Conservation (phyloP, 169 alveolate genomes). For the Cyclospora cayetanensis region DNA sequence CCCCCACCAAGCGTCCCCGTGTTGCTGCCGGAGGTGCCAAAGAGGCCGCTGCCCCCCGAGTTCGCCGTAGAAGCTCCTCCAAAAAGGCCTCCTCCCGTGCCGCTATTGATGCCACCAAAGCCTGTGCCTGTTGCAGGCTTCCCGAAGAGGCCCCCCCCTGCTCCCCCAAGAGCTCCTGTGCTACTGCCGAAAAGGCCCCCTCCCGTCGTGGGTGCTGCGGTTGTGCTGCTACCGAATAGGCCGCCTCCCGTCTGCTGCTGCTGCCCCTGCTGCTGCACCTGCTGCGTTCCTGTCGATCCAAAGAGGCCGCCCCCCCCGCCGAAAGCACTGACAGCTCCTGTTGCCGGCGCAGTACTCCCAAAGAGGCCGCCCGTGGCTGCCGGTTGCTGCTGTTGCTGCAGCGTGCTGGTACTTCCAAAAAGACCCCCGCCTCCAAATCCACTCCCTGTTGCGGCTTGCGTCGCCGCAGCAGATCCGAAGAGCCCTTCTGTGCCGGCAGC, state of each 20-base stretch:
- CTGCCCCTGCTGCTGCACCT: conserved; percentile 3
- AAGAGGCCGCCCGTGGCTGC: not conserved
- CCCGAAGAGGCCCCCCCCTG: conserved; percentile 14
- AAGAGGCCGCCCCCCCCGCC: not conserved
- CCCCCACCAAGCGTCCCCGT: not conserved
- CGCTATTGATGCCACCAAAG: not conserved
- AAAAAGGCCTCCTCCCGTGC: not conserved
- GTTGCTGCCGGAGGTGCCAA: conserved; percentile 38
- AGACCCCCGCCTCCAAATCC: conserved; percentile 54
- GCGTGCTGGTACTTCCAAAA: conserved; percentile 12
- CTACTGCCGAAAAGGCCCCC: conserved; percentile 32
- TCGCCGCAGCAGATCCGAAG: not conserved
- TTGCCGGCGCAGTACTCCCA: not conserved
- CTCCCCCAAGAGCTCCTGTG: not conserved
- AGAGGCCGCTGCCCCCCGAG: conserved; percentile 19
- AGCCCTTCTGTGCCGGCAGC: conserved; percentile 23
- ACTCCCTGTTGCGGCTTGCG: not conserved
- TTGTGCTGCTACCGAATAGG: not conserved
- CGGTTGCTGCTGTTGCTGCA: conserved; percentile 57
- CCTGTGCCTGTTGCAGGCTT: conserved; percentile 13
- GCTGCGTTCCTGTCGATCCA: not conserved
- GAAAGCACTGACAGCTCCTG: not conserved
- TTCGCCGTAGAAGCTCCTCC: not conserved
- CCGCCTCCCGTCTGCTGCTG: conserved; percentile 51
- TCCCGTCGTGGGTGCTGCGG: conserved; percentile 26